These are phyloP conservation scores for Wickerhamiella dianesei DNA, from an alignment of 805 yeast species.

Conservation along the genomic window DNA sequence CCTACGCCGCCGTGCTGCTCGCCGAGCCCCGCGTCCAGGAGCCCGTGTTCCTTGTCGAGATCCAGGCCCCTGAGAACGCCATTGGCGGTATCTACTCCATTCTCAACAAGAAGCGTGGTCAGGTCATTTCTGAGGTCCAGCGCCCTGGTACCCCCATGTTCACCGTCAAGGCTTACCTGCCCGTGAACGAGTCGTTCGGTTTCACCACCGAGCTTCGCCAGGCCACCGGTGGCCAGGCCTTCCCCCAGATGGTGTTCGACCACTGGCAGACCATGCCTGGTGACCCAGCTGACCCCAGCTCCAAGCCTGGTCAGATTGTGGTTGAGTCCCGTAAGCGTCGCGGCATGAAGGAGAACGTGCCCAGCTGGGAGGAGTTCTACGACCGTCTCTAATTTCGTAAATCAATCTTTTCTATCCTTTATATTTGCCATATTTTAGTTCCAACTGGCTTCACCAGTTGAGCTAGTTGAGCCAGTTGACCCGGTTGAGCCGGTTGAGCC, in stretches of 20 bases:
- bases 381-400: constrained; percentile 30
- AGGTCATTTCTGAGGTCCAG: constrained; percentile 97
- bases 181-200: constrained; percentile 99
- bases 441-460: no score
- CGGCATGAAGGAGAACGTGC: constrained; percentile 94
- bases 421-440: no score
- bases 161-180: constrained; percentile 99
- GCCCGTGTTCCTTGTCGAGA: constrained; percentile 98
- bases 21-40: constrained; percentile 99
- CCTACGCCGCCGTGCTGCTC: constrained; percentile 94
- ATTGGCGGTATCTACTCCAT: constrained; percentile 99
- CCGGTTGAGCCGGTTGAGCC: no score
- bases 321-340: constrained; percentile 75
- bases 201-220: constrained; percentile 99
- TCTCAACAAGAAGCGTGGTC: constrained; percentile 96
- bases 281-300: constrained; percentile 79
- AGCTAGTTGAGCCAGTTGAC: no score
- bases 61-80: constrained; percentile 98
- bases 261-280: constrained; percentile 91
- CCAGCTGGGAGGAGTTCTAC: constrained; percentile 98
- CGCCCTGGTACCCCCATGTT: constrained; percentile 99
- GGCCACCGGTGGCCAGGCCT: constrained; percentile 99
- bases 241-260: constrained; percentile 99
- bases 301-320: constrained; percentile 57
- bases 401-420: not conserved